Base-by-base conservation (phyloP, 768 basidiomycete species). In the Porphyrellus cyaneotinctus region DNA sequence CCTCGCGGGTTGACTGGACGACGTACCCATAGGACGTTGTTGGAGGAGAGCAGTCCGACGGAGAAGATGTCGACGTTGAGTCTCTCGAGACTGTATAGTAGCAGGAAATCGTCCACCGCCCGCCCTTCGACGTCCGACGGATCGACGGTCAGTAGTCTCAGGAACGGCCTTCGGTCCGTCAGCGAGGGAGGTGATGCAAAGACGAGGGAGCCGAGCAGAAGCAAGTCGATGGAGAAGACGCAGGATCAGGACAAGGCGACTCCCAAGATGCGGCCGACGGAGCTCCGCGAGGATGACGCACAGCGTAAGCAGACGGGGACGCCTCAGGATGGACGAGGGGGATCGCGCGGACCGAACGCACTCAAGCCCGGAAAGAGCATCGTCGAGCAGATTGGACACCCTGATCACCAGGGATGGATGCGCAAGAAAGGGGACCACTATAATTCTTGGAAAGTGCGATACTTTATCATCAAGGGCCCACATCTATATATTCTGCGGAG, bases 321-420 rank as follows among this genome's bases (percentile, higher is more conserved):
- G 10, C 63, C 70, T 24, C 70, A 61, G 33, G 68, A 53, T 10
- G 54, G 48, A 17, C 60, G 61, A 39, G 55, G 39, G 5, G 58
- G 58, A 13, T 51, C 55, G 4, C 63, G 58, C 8, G 65, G 64
- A 17, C 69, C 68, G 33, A 75, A 71, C 20, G 67, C 74, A 3
- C 66, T 84, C 55, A 79, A 78, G 61, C 76, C 75, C 28, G 89
- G 88, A 0, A 75, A 77, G 67, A 91, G 83, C 53, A 88, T 97
- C 44, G 68, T 97, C 49, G 84, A 91, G 50, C 91, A 95, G 70
- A 93, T 99, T 55, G 97, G 95, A 5, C 80, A 80, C 23, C 83
- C 92, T 15, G 97, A 99, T 71, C 84, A 90, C 67, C 76, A 78
- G 30, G 97, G 97, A 8, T 97, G 91, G 87, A 87, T 99, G 87